Evolutionary conservation across 2,329 filamentous ascomycete genomes (phyloP).

Genomic region (Fusarium lyarnte): DNA sequence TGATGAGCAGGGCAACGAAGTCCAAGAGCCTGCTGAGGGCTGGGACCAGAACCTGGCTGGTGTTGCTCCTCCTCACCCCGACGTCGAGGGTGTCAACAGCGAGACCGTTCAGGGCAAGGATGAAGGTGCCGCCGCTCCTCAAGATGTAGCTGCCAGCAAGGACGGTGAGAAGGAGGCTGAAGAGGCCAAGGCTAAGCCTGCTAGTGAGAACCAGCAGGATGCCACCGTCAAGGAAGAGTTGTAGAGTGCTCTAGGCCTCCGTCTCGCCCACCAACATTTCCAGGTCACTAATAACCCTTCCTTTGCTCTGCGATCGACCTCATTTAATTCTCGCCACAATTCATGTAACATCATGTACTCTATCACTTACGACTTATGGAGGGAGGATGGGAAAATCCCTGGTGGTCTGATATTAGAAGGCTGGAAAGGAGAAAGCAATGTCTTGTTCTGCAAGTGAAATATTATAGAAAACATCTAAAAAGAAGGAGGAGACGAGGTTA

Average conservation of each 20-base stretch:
- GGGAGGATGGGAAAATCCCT: conserved; percentile 27
- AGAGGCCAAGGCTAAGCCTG: conserved; percentile 66
- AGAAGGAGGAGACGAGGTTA: conserved; percentile 19
- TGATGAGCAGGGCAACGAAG: conserved; percentile 81
- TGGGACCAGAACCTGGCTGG: conserved; percentile 50
- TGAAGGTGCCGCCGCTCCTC: conserved; percentile 47
- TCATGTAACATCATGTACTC: conserved; percentile 43
- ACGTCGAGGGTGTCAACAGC: conserved; percentile 68
- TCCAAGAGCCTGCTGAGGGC: conserved; percentile 59
- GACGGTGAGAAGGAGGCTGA: conserved; percentile 69
- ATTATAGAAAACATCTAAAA: conserved; percentile 28
- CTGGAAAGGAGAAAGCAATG: conserved; percentile 1
- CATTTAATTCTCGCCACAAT: conserved; percentile 1
- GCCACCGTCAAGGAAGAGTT: conserved; percentile 58
- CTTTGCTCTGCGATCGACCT: neutral
- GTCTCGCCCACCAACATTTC: neutral
- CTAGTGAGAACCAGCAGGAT: conserved; percentile 70
- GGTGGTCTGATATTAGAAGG: conserved; percentile 14
- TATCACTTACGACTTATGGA: conserved; percentile 41
- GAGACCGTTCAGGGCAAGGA: conserved; percentile 60
- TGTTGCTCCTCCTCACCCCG: conserved; percentile 68
- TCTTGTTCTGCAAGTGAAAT: conserved; percentile 9
- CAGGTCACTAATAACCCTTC: neutral
- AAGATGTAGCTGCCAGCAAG: conserved; percentile 58
- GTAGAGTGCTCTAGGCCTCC: conserved; percentile 32